Evolutionary conservation across 495 filamentous ascomycete genomes (phyloP).

Genomic region (Penicillium maclennaniae): DNA sequence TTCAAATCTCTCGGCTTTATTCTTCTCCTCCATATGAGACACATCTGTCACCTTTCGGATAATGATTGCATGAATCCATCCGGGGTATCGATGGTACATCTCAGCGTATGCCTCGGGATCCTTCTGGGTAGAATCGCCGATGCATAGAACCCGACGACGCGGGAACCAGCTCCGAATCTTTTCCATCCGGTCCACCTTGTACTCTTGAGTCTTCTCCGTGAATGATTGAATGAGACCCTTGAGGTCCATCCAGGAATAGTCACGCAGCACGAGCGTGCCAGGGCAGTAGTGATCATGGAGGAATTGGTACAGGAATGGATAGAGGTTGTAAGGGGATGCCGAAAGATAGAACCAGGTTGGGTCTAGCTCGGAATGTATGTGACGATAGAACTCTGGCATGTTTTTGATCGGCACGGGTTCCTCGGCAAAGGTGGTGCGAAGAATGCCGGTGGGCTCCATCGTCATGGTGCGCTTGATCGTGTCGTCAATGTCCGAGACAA

Average conservation of each 20-base stretch:
- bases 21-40: conserved; percentile 68
- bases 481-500: conserved; percentile 93
- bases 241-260: conserved; percentile 83
- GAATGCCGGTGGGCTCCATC: conserved; percentile 69
- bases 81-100: conserved; percentile 58
- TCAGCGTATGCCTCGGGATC: conserved; percentile 90
- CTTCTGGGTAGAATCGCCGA: conserved; percentile 88
- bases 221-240: conserved; percentile 72
- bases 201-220: conserved; percentile 76
- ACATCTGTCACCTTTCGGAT: conserved; percentile 83
- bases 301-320: conserved; percentile 76
- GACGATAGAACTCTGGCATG: conserved; percentile 79
- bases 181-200: conserved; percentile 78
- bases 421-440: conserved; percentile 78
- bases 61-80: conserved; percentile 75
- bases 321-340: conserved; percentile 91
- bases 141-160: conserved; percentile 68
- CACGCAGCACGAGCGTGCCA: conserved; percentile 79
- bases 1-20: conserved; percentile 69
- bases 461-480: conserved; percentile 92
- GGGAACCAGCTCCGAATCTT: conserved; percentile 77
- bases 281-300: conserved; percentile 63
- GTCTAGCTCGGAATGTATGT: conserved; percentile 53
- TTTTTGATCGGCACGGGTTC: conserved; percentile 64
- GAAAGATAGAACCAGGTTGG: conserved; percentile 92